Percentiles rank a stretch among this genome's conserved stretches.
phyloP scores from a whole-genome alignment of 2,329 filamentous ascomycete species.

The Monosporascus sp. region DNA sequence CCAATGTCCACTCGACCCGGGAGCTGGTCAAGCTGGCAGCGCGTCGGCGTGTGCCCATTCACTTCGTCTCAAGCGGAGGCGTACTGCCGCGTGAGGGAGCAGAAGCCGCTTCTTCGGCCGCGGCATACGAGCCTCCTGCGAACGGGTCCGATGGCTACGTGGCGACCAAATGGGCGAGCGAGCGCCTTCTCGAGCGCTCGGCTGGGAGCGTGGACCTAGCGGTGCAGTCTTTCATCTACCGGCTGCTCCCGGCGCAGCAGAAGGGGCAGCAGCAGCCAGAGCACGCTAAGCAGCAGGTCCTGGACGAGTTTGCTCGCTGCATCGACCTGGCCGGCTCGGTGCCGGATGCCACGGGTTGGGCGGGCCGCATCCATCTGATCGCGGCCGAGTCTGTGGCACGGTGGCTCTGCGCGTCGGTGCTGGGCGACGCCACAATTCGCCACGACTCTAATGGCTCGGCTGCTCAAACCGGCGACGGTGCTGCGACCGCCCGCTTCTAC shows the following conservation, averaged over 20 bases:
- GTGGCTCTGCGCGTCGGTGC: conserved; percentile 1
- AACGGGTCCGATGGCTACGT: not conserved
- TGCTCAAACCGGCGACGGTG: too few relatives aligned
- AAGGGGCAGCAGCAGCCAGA: not conserved
- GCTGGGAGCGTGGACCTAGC: not conserved
- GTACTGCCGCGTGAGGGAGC: not conserved
- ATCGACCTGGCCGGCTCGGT: not conserved
- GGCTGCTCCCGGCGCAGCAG: conserved; percentile 1
- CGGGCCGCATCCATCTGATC: conserved; percentile 8
- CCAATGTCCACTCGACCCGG: conserved; percentile 20
- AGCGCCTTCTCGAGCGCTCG: conserved; percentile 17
- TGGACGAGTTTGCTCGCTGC: conserved; percentile 1
- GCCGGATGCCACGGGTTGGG: conserved; percentile 7
- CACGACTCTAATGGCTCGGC: too few relatives aligned
- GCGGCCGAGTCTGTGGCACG: not conserved
- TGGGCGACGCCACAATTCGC: too few relatives aligned
- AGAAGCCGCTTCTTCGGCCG: too few relatives aligned
- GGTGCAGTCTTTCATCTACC: conserved; percentile 5
- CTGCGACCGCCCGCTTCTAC: too few relatives aligned
- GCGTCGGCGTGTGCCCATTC: conserved; percentile 1
- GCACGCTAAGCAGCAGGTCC: not conserved
- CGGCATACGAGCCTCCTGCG: too few relatives aligned
- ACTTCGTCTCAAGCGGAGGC: conserved; percentile 6
- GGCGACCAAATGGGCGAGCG: conserved; percentile 16
- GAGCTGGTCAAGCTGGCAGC: conserved; percentile 17